Conservation (phyloP, 495 filamentous ascomycete species). For the Wilcoxina mikolae region DNA sequence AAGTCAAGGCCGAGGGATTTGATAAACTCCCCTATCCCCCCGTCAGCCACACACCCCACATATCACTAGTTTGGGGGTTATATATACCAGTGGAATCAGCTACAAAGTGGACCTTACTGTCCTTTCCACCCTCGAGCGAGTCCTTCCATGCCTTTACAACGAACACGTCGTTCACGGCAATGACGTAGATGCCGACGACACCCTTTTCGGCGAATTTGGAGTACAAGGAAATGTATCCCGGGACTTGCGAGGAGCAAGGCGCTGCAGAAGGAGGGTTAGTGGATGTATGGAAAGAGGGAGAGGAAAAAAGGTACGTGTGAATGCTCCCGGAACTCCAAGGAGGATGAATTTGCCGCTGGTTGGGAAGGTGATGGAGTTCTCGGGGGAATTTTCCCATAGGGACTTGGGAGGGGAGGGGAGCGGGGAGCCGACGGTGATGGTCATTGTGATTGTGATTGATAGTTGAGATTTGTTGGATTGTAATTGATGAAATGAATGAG, state of each 20-base stretch:
- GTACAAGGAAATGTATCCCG: conserved; percentile 17
- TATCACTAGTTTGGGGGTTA: not conserved
- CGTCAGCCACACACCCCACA: not conserved
- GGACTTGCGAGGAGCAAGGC: conserved; percentile 25
- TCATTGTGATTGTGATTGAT: conserved; percentile 3
- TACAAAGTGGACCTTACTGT: conserved; percentile 56
- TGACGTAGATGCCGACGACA: conserved; percentile 19
- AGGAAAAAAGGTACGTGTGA: conserved; percentile 17
- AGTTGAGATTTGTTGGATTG: too few species aligned
- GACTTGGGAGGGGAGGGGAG: conserved; percentile 19
- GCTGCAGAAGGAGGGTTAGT: conserved; percentile 8
- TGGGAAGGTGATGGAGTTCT: conserved; percentile 17
- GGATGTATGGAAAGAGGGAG: not conserved
- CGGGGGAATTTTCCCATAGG: conserved; percentile 18
- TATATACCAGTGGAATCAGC: conserved; percentile 56
- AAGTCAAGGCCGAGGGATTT: conserved; percentile 77
- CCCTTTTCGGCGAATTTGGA: conserved; percentile 18
- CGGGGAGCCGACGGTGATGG: conserved; percentile 11
- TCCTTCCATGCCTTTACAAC: conserved; percentile 28
- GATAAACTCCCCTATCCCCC: conserved; percentile 46
- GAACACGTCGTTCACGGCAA: conserved; percentile 27
- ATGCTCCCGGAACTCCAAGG: conserved; percentile 26
- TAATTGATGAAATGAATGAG: too few species aligned
- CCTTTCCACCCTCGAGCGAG: conserved; percentile 6
- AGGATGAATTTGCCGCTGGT: conserved; percentile 20